Evolutionary conservation across 441 rosid species (phyloP).

Genomic region (Populus hybrid): DNA sequence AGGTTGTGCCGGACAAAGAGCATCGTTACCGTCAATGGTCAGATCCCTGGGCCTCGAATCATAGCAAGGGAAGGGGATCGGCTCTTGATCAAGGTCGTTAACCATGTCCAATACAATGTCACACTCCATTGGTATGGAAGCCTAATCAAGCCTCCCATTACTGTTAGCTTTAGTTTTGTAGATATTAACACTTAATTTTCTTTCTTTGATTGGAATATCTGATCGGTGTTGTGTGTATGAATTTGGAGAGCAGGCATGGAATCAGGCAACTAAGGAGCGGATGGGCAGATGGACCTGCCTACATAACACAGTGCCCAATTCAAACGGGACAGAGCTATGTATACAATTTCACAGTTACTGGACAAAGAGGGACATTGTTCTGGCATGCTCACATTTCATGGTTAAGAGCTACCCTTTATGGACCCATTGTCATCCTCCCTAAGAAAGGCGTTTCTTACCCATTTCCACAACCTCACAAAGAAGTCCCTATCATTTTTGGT

Average conservation of each 20-base stretch:
- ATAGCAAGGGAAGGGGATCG: conserved; percentile 47
- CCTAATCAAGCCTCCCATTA: no score
- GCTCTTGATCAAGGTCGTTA: conserved; percentile 43
- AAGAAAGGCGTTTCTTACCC: conserved; percentile 49
- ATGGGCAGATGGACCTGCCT: conserved; percentile 80
- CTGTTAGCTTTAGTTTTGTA: neutral
- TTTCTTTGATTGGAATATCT: no score
- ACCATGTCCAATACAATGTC: conserved; percentile 34
- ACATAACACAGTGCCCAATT: conserved; percentile 67
- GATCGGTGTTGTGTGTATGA: no score
- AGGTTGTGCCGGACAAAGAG: conserved; percentile 47
- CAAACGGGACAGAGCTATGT: conserved; percentile 51
- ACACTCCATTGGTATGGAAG: conserved; percentile 45
- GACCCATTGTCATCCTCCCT: conserved; percentile 61
- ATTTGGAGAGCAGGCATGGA: conserved; percentile 48
- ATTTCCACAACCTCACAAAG: conserved; percentile 51
- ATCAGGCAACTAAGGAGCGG: conserved; percentile 50
- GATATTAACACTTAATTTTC: no score
- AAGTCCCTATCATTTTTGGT: conserved; percentile 62
- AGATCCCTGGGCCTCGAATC: conserved; percentile 47
- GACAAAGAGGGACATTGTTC: conserved; percentile 70
- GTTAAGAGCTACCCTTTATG: conserved; percentile 60
- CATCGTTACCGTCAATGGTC: conserved; percentile 45
- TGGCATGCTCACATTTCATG: conserved; percentile 77
- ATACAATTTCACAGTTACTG: conserved; percentile 57